These are phyloP conservation scores for Morella rubra DNA, from an alignment of 306 rosid genomes.

Conservation along the genomic window DNA sequence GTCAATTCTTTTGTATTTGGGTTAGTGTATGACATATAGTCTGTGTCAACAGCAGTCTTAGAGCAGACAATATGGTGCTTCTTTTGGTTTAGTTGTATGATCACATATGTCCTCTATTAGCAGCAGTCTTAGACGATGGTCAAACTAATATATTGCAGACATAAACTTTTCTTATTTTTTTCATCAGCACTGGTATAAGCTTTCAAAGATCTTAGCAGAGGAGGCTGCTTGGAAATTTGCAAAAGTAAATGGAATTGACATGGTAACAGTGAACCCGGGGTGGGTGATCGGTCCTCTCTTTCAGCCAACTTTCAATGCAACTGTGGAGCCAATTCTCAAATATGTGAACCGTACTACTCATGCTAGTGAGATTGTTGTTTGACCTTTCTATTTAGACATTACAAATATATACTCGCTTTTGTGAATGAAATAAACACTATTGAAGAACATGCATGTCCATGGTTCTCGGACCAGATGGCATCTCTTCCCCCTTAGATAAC, in stretches of 20 bases:
- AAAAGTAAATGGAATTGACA: conserved; percentile 27
- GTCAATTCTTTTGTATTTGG: too few relatives aligned
- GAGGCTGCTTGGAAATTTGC: conserved; percentile 40
- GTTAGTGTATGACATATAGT: too few relatives aligned
- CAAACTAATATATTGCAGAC: background rate
- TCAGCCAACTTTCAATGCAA: conserved; percentile 52
- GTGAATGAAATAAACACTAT: background rate
- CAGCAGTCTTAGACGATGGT: too few relatives aligned
- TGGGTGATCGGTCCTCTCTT: conserved; percentile 32
- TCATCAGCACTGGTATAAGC: conserved; percentile 18
- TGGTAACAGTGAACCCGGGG: conserved; percentile 28
- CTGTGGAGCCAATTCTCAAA: conserved; percentile 46
- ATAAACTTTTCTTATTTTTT: background rate
- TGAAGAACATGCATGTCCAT: background rate
- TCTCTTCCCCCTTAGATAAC: background rate
- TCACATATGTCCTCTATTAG: too few relatives aligned
- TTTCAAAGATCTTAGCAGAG: conserved; percentile 39
- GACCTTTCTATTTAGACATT: too few relatives aligned
- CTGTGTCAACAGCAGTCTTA: too few relatives aligned
- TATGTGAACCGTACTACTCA: conserved; percentile 50
- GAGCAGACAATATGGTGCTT: too few relatives aligned
- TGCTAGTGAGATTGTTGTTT: too few relatives aligned
- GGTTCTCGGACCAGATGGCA: background rate
- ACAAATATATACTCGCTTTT: too few relatives aligned
- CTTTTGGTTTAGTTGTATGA: too few relatives aligned